Evolutionary conservation across 2,329 filamentous ascomycete species (phyloP).

Genomic region (Nannizzia gypsea): DNA sequence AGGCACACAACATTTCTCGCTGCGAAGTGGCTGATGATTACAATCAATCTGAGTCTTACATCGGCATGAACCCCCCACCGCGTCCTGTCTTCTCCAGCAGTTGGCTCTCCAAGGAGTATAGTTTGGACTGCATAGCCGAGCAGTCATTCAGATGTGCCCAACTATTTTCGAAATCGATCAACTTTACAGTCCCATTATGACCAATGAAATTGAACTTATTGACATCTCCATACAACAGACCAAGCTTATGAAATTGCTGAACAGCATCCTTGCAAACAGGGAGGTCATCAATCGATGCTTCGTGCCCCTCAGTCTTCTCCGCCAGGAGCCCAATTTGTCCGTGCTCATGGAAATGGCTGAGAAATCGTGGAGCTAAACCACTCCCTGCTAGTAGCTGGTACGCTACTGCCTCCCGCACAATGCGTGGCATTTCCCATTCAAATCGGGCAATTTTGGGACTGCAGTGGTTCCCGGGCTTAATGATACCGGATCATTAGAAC

Average conservation of each 20-base stretch:
- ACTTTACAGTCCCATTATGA: not conserved
- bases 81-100: not conserved
- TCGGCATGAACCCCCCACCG: constrained; percentile 14
- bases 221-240: constrained; percentile 2
- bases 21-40: not conserved
- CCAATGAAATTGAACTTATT: constrained; percentile 4
- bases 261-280: not conserved
- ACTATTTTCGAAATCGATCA: not conserved
- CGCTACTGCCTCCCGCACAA: not conserved
- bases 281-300: not conserved
- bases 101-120: not conserved
- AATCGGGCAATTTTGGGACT: not conserved
- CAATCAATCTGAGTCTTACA: not conserved
- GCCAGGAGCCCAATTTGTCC: constrained; percentile 3
- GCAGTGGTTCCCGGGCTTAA: not conserved
- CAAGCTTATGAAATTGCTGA: not conserved
- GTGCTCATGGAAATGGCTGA: constrained; percentile 4
- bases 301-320: not conserved
- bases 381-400: not conserved
- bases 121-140: not conserved
- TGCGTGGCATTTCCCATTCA: not conserved
- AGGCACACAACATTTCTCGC: not conserved
- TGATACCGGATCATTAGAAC: not conserved
- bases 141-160: not conserved
- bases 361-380: not conserved